Evolutionary conservation across 2,329 filamentous ascomycete genomes (phyloP), one percentile per base, ranked within the genome.

Genomic region (Coleophoma eucalyptorum): DNA sequence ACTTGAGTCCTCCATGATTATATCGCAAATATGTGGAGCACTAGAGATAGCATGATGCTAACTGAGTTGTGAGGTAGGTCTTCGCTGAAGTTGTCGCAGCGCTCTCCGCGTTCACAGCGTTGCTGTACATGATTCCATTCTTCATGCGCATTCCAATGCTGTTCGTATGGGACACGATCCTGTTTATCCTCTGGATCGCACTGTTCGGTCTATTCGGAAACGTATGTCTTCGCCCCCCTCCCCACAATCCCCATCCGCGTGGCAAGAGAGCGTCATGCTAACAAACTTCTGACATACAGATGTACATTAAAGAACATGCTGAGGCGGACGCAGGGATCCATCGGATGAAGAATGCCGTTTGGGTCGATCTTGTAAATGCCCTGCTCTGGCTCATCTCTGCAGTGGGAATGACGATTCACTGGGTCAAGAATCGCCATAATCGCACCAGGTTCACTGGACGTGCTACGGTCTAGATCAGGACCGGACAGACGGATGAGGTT

Each of bases 311-410:
- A 49, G 84, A 84, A 61, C 67, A 90, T 52, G 67, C 84, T 0
- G 75, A 87, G 65, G 84, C 83, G 13, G 78, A 89, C 64, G 60
- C 62, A 38, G 83, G 78, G 46, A 78, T 93, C 51, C 72, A 75
- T 58, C 79, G 89, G 50, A 96, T 96, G 90, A 90, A 91, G 72
- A 84, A 86, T 64, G 89, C 90, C 5, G 89, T 94, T 15, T 96
- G 89, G 88, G 77, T 96, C 43, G 87, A 93, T 67, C 68, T 96
- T 46, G 73, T 80, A 43, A 89, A 86, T 65, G 79, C 90, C 67
- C 65, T 90, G 13, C 74, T 96, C 46, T 96, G 91, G 91, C 70
- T 90, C 46, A 67, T 85, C 43, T 84, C 81, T 3, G 77, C 80
- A 4, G 52, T 79, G 12, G 80, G 77, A 26, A 73, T 79, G 13